Evolutionary conservation across 495 filamentous ascomycete genomes (phyloP).

Genomic region (Parathielavia appendiculata): DNA sequence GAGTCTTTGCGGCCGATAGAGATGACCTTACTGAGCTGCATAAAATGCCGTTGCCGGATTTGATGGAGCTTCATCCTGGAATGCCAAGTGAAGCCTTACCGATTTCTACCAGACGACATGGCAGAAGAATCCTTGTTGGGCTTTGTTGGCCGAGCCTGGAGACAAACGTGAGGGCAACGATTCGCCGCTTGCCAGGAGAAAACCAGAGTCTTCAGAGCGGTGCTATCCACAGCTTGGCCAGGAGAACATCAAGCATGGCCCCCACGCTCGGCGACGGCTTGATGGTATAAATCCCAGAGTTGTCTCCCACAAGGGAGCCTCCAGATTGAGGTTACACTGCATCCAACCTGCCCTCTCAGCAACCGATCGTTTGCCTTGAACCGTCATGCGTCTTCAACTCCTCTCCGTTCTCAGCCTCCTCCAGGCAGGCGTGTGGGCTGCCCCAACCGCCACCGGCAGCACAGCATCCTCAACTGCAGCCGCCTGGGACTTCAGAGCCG

Average conservation of each 20-base stretch:
- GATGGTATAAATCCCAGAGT: too few relatives aligned
- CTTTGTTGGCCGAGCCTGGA: not conserved
- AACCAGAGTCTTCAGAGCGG: not conserved
- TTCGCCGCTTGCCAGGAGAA: not conserved
- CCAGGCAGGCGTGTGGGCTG: not conserved
- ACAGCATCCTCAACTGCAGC: conserved; percentile 9
- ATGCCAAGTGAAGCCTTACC: not conserved
- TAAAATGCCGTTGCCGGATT: not conserved
- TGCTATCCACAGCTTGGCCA: not conserved
- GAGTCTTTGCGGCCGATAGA: not conserved
- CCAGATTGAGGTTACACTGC: not conserved
- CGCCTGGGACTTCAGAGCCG: conserved; percentile 17
- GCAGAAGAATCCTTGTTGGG: not conserved
- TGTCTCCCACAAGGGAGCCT: too few relatives aligned
- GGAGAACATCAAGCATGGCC: not conserved
- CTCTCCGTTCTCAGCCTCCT: conserved; percentile 8
- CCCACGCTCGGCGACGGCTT: too few relatives aligned
- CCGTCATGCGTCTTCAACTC: conserved; percentile 3
- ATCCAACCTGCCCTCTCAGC: not conserved
- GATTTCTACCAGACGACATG: not conserved
- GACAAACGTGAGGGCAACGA: not conserved
- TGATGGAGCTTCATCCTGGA: not conserved
- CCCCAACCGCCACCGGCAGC: conserved; percentile 1
- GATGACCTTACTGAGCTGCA: not conserved
- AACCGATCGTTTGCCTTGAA: not conserved